Conservation (phyloP, 352 stramenopile genomes). For the Thalassiosira hispida region DNA sequence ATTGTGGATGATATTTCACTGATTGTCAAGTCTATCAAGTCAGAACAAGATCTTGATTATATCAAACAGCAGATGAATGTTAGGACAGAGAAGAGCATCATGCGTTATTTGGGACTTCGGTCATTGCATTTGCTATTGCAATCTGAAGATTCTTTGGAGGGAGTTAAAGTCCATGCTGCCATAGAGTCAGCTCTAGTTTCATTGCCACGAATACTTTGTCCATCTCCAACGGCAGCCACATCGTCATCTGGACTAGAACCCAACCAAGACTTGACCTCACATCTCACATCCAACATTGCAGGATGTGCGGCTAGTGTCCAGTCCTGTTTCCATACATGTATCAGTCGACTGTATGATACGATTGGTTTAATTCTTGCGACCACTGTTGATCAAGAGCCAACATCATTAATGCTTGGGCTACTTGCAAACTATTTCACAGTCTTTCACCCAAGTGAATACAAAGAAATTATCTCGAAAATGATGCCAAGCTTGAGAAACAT, state of each 20-base stretch:
- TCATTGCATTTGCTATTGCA: conserved; percentile 51
- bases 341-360: conserved; percentile 33
- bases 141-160: conserved; percentile 43
- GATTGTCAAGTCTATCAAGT: conserved; percentile 59
- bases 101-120: conserved; percentile 55
- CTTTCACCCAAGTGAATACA: conserved; percentile 34
- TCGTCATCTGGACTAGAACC: conserved; percentile 4
- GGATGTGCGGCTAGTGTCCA: conserved; percentile 48
- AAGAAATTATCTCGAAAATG: conserved; percentile 34
- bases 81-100: conserved; percentile 57
- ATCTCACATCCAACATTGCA: conserved; percentile 37
- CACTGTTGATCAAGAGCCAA: conserved; percentile 18
- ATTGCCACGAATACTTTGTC: conserved; percentile 34
- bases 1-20: conserved; percentile 51
- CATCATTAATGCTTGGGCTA: conserved; percentile 43
- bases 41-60: conserved; percentile 43
- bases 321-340: conserved; percentile 32
- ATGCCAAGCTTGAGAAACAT: conserved; percentile 47
- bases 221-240: not conserved
- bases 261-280: conserved; percentile 11
- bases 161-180: conserved; percentile 44
- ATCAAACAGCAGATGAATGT: conserved; percentile 44
- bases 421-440: conserved; percentile 48
- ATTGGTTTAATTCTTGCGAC: conserved; percentile 45
- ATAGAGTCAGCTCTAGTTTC: conserved; percentile 52